Conservation (phyloP, 768 basidiomycete species). For the Leccinum subgranulosum region DNA sequence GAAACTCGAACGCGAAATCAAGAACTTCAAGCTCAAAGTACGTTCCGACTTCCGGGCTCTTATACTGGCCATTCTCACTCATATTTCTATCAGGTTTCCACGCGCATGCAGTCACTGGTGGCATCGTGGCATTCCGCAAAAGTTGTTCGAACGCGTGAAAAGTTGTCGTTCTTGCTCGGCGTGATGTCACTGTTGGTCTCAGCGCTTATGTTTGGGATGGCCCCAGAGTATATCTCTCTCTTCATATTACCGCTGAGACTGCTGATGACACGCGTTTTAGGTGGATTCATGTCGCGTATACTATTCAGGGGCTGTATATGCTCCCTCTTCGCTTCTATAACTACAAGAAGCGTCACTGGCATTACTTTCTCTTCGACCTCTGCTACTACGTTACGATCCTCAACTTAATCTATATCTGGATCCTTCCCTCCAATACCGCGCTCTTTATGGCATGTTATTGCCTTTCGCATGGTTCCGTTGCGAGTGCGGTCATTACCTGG, state of each 20-base stretch:
- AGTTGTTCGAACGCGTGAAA: slow-evolving; percentile 77
- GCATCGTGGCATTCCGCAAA: slow-evolving; percentile 92
- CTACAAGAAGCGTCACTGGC: slow-evolving; percentile 92
- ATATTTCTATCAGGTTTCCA: slow-evolving; percentile 61
- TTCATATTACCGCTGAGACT: background rate
- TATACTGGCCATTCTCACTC: slow-evolving; percentile 5
- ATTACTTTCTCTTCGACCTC: slow-evolving; percentile 90
- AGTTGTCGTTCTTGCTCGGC: slow-evolving; percentile 89
- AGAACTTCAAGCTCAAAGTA: slow-evolving; percentile 84
- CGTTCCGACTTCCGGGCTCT: background rate
- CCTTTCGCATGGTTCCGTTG: slow-evolving; percentile 85
- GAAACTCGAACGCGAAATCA: slow-evolving; percentile 83
- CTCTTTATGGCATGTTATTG: slow-evolving; percentile 93
- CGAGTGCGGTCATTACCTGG: slow-evolving; percentile 97
- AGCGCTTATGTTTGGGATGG: slow-evolving; percentile 83
- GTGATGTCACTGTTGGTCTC: slow-evolving; percentile 87
- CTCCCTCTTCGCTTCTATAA: slow-evolving; percentile 78
- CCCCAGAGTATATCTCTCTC: slow-evolving; percentile 63
- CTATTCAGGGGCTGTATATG: slow-evolving; percentile 70
- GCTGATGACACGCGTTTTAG: slow-evolving; percentile 35
- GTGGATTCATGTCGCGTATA: slow-evolving; percentile 89
- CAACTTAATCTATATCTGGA: slow-evolving; percentile 89
- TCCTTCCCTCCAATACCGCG: slow-evolving; percentile 70
- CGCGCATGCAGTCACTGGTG: slow-evolving; percentile 73
- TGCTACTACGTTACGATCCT: slow-evolving; percentile 95